These are phyloP conservation scores for Neltuma alba DNA, from an alignment of 306 rosid genomes.

Conservation along the genomic window DNA sequence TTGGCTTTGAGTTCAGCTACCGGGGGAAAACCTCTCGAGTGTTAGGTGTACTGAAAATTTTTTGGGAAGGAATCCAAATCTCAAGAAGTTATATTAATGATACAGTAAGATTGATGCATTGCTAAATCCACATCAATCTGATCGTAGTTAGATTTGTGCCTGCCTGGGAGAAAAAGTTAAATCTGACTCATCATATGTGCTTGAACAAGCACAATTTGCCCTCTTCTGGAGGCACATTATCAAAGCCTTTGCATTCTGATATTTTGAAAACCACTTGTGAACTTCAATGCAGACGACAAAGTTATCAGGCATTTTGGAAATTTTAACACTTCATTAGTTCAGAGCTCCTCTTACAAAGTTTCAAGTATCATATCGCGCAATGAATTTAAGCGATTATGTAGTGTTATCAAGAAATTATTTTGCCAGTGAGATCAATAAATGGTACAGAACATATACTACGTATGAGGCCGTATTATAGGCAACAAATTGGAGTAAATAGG, in stretches of 20 bases:
- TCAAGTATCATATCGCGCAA: background rate
- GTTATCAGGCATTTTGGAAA: background rate
- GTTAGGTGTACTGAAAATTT: background rate
- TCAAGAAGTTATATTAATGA: background rate
- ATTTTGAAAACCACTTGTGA: background rate
- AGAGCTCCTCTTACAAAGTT: background rate
- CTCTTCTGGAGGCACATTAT: background rate
- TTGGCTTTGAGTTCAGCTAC: background rate
- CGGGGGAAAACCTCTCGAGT: background rate
- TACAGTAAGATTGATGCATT: conserved; percentile 27
- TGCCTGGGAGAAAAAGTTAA: conserved; percentile 22
- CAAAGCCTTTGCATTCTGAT: background rate
- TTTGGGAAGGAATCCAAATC: background rate
- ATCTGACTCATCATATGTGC: background rate
- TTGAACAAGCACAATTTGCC: conserved; percentile 1
- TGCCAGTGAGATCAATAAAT: conserved; percentile 17
- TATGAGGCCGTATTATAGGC: background rate
- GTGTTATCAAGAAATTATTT: background rate
- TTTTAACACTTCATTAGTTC: background rate
- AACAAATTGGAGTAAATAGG: conserved; percentile 16
- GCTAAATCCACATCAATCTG: conserved; percentile 31
- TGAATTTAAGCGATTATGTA: background rate
- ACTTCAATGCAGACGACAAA: background rate
- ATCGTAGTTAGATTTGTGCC: conserved; percentile 25
- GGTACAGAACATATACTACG: conserved; percentile 12